Percentiles rank a stretch among this genome's conserved stretches.
Evolutionary conservation across 352 stramenopile species (phyloP).

Genomic region (Phytophthora idaei): DNA sequence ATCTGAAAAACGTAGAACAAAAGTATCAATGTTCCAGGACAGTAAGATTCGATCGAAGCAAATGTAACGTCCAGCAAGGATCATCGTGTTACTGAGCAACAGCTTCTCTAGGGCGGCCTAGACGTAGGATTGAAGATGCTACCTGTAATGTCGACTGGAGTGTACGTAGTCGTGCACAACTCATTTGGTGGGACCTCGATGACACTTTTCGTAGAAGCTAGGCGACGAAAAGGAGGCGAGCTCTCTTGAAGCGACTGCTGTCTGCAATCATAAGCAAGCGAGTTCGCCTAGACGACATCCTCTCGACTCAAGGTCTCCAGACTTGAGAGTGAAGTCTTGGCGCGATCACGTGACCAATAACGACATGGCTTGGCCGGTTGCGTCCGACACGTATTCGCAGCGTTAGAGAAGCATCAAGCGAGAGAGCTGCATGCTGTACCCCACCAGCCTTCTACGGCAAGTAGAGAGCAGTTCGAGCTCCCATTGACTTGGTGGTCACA

Average conservation of each 20-base stretch:
- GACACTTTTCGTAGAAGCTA: slow-evolving; percentile 14
- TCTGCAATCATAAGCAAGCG: slow-evolving; percentile 17
- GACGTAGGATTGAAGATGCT: slow-evolving; percentile 1
- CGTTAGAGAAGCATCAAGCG: neutral
- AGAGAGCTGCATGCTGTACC: slow-evolving; percentile 8
- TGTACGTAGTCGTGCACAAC: slow-evolving; percentile 8
- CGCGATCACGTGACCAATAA: slow-evolving; percentile 18
- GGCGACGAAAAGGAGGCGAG: slow-evolving; percentile 8
- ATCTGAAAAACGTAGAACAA: slow-evolving; percentile 30
- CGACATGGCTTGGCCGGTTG: neutral
- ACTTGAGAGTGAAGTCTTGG: neutral
- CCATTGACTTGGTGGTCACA: neutral
- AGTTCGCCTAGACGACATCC: slow-evolving; percentile 11
- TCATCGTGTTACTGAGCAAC: neutral
- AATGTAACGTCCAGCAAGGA: slow-evolving; percentile 11
- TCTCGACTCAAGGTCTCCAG: slow-evolving; percentile 8
- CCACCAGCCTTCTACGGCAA: slow-evolving; percentile 18
- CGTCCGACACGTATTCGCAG: neutral
- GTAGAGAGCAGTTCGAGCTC: neutral
- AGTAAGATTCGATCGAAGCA: slow-evolving; percentile 1
- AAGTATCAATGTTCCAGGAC: neutral
- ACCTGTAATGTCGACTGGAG: slow-evolving; percentile 10
- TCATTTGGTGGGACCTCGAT: slow-evolving; percentile 22
- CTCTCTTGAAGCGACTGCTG: slow-evolving; percentile 13
- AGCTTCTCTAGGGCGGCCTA: slow-evolving; percentile 10